Percentiles rank a stretch among this genome's conserved stretches.
Evolutionary conservation across 2,329 filamentous ascomycete species (phyloP).

Genomic region (Pseudonectria foliicola): DNA sequence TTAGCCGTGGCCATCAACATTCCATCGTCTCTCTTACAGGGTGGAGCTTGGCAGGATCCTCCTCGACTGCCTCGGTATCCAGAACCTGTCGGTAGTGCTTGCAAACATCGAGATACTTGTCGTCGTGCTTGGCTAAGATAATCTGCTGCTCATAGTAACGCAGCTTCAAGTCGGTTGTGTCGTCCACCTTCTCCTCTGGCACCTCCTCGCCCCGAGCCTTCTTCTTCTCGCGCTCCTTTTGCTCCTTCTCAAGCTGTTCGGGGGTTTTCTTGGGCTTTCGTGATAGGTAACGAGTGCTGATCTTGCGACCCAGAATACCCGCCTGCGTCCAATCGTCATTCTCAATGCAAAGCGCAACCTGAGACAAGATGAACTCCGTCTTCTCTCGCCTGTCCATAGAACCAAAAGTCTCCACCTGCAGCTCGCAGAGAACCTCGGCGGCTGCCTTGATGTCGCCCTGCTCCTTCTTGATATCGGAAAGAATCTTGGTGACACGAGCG

Average conservation of each 20-base stretch:
- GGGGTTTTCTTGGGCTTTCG: conserved; percentile 85
- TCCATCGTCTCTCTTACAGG: conserved; percentile 52
- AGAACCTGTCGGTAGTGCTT: conserved; percentile 97
- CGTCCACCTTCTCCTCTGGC: conserved; percentile 70
- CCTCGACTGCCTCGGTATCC: conserved; percentile 91
- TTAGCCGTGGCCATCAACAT: conserved; percentile 10
- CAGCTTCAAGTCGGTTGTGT: conserved; percentile 94
- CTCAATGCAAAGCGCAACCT: conserved; percentile 91
- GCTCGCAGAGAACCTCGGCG: conserved; percentile 87
- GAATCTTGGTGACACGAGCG: conserved; percentile 85
- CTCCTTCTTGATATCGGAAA: conserved; percentile 95
- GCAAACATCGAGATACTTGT: conserved; percentile 95
- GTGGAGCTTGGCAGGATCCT: conserved; percentile 77
- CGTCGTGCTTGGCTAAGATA: conserved; percentile 87
- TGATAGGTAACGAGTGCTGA: conserved; percentile 86
- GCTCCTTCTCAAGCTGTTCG: conserved; percentile 85
- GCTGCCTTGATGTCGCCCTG: conserved; percentile 89
- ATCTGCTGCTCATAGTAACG: conserved; percentile 98
- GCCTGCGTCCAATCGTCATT: conserved; percentile 95
- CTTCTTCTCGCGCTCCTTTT: conserved; percentile 82
- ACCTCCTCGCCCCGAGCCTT: conserved; percentile 73
- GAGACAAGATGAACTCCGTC: conserved; percentile 96
- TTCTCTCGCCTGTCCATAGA: conserved; percentile 97
- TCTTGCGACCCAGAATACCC: conserved; percentile 88
- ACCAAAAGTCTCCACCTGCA: conserved; percentile 97